Base-by-base conservation (phyloP, 345 rosid species). In the Pugionium cornutum region DNA sequence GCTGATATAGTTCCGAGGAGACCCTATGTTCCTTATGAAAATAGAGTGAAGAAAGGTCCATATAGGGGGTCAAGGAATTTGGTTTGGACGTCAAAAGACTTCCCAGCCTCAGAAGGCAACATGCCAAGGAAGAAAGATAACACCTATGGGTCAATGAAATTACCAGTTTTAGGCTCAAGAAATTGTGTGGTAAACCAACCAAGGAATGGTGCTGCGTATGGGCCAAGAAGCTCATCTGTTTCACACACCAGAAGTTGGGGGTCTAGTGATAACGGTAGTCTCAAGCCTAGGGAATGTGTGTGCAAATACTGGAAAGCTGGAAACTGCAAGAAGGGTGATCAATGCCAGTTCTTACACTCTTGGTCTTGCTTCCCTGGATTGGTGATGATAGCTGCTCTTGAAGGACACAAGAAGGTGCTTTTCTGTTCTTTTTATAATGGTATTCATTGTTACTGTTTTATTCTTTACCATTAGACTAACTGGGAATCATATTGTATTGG, bases 221-320 rank as follows among this genome's bases (percentile, higher is more conserved):
- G 59, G 1, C 55, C 10, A 29, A 66, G 50, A 39, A 53, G 46
- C 36, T 45, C 62, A 5, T 45, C 49, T 52, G 7, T 66, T 27
- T 54, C 64, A 47, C 56, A 49, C 10, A 25, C 44, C 7, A 60
- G 47, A 67, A 69, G 41, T 55, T 35, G 34, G 18, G 37, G 41
- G 50, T 41, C 56, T 0, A 41, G 27, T 4, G 51, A 39, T 49
- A 49, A 45, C 2, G 27, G 33, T 58, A 62, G 58, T 64, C 62
- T 66, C 4, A 68, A 62, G 53, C 28, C 31, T 25, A 43, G 27
- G 26, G 60, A 18, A 1, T 26, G n/a, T 44, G 45, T 69, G 1
- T 75, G 78, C 7, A 69, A 64, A 63, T 75, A 11, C 28, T 75
- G 78, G 78, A 50, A 50, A 33, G 55, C 64, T 42, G 75, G 75